Percentiles rank a stretch among this genome's conserved stretches.
Evolutionary conservation across 2,329 filamentous ascomycete species (phyloP).

Genomic region (Sordariomycetes sp.): DNA sequence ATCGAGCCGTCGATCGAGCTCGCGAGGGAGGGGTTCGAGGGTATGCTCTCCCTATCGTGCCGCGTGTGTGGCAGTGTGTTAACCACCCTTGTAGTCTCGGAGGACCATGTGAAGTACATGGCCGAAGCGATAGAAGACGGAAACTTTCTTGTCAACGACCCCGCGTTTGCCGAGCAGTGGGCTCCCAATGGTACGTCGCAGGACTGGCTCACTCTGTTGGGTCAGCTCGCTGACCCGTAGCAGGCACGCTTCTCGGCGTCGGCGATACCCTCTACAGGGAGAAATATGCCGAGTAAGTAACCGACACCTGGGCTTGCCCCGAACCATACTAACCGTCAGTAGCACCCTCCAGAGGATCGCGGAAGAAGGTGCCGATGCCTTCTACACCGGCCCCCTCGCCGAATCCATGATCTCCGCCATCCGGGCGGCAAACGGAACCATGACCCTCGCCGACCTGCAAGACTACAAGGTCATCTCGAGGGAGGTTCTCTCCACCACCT

Average conservation of each 20-base stretch:
- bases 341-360: slow-evolving; percentile 66
- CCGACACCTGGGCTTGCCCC: background rate
- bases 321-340: background rate
- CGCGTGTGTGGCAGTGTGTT: background rate
- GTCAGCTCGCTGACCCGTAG: background rate
- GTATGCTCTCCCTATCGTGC: slow-evolving; percentile 14
- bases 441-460: slow-evolving; percentile 66
- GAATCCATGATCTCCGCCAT: slow-evolving; percentile 59
- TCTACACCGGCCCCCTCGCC: slow-evolving; percentile 63
- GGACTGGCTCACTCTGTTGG: background rate
- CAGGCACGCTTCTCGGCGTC: slow-evolving; percentile 47
- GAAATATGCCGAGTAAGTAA: slow-evolving; percentile 50
- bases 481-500: slow-evolving; percentile 48
- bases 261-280: slow-evolving; percentile 71
- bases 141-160: slow-evolving; percentile 62
- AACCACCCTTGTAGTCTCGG: slow-evolving; percentile 36
- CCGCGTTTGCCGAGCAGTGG: slow-evolving; percentile 78
- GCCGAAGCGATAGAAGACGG: slow-evolving; percentile 15
- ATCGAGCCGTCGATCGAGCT: slow-evolving; percentile 62
- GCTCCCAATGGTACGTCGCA: slow-evolving; percentile 51
- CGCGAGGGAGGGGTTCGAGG: slow-evolving; percentile 58
- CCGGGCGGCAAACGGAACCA: slow-evolving; percentile 61
- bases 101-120: slow-evolving; percentile 69
- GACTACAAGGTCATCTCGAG: slow-evolving; percentile 60
- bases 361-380: slow-evolving; percentile 54